Evolutionary conservation across 176 grass and related monocot genomes (phyloP), one percentile per base, ranked within the genome.

Genomic region (Cenchrus fungigraminus): DNA sequence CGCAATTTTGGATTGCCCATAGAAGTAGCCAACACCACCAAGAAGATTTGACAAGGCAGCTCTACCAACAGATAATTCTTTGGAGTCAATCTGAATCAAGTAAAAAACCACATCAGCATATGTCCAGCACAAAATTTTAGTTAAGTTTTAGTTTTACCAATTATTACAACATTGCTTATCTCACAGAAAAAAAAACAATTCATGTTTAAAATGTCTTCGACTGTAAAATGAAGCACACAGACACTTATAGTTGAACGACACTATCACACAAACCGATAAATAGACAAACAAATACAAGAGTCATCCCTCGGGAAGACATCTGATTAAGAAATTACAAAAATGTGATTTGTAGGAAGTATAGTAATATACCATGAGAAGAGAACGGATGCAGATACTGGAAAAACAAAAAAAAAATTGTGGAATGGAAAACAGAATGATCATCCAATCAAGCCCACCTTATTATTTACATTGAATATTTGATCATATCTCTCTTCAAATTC

Each of bases 11-110:
- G 93, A 98, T 63, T 98, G 97, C 69, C 97, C 97, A 47, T 89
- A 95, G 91, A 98, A 98, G 67, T 94, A 98, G 69, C 97, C 97
- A 72, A 98, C 82, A 25, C 97, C 91, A 56, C 97, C 97, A 72
- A 98, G 86, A 74, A 98, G 89, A 91, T 89, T 98, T 71, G 87
- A 91, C 50, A 96, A 90, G 55, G 97, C 97, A 79, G 93, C 86
- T 88, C 87, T 89, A 64, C 97, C 97, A 78, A 91, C 91, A 73
- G 80, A 69, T 70, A 91, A 75, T 65, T 90, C 77, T 85, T 87
- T 91, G 79, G 86, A 77, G 83, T 83, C 63, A 42, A 92, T 83
- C 93, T 96, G 89, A 65, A 89, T 87, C 62, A 76, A 84, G 71
- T 29, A 83, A 67, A 67, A 37, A 87, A 22, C 49, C 55, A 54